Evolutionary conservation across 1,139 yeast genomes (phyloP), one percentile per base, ranked within the genome.

Genomic region (Lodderomyces margitis): DNA sequence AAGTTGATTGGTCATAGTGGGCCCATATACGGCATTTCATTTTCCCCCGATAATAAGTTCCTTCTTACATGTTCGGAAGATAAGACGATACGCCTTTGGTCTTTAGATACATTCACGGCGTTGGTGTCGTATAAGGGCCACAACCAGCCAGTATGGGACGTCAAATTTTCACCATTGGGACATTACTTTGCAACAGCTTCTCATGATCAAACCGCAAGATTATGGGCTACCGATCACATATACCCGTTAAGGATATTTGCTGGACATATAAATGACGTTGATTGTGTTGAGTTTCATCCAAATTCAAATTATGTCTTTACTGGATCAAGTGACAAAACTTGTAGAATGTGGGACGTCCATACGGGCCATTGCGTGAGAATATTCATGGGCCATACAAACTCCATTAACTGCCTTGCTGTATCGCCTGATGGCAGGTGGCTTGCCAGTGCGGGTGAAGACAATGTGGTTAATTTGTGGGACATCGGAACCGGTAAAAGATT

Each of bases 191-290:
- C 95, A 10, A 89, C 97, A 0, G 97, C 95, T 0, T 88, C 97
- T 3, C 97, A 91, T 57, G 99, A 94, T 58, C 97, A 91, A 61
- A 94, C 98, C 0, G 98, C 98, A 0, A 74, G 98, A 49, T 71
- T 94, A 46, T 94, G 99, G 99, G 91, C 96, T 30, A 89, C 96
- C 48, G 98, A 94, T 61, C 99, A 94, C 63, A 91, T 94, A 36
- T 91, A 92, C 59, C 98, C 98, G 25, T 73, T 94, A 52, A 74
- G 98, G 52, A 88, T 94, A 30, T 91, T 94, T 70, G 98, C 98
- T 0, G 99, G 99, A 0, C 99, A 94, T 64, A 77, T 91, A 53
- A 87, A 89, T 56, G 99, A 94, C 66, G 98, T 94, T 34, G 98
- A 94, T 59, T 82, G 92, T 54, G 95, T 92, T 32, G 83, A 83